Percentiles rank a stretch among this genome's conserved stretches.
Evolutionary conservation across 2,329 filamentous ascomycete species (phyloP).

Genomic region (Stagonosporopsis rhizophila): DNA sequence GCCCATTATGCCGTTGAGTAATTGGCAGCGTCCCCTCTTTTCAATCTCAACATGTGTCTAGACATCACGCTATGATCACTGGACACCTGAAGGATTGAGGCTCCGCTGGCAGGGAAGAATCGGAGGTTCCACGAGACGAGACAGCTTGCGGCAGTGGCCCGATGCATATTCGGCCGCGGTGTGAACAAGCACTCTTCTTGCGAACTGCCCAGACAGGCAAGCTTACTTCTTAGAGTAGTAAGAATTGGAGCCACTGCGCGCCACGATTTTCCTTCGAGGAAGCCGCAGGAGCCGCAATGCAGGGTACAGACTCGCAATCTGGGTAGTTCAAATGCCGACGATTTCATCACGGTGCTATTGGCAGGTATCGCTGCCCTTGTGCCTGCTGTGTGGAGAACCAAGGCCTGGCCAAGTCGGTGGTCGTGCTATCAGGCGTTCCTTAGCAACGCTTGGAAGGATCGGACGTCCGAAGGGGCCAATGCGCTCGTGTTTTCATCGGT

Average conservation of each 20-base stretch:
- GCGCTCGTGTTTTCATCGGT: conserved; percentile 1
- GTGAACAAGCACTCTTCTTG: conserved; percentile 10
- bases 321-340: conserved; percentile 5
- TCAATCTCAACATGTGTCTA: background rate
- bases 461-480: conserved; percentile 3
- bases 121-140: conserved; percentile 14
- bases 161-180: conserved; percentile 11
- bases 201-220: conserved; percentile 8
- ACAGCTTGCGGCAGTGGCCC: background rate
- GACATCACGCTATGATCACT: background rate
- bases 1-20: background rate
- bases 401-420: conserved; percentile 1
- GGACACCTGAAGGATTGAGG: conserved; percentile 12
- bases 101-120: conserved; percentile 9
- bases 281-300: conserved; percentile 13
- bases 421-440: background rate
- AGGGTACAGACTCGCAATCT: background rate
- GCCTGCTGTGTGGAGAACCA: background rate
- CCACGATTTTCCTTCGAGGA: conserved; percentile 7
- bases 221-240: conserved; percentile 3
- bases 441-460: conserved; percentile 9
- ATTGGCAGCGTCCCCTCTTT: background rate
- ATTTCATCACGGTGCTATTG: background rate
- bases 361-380: background rate
- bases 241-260: background rate